A percentile compares a stretch with the other conserved stretches of the same genome.
These are phyloP conservation scores for Zizania latifolia DNA, from an alignment of 176 grass and related monocot genomes.

Conservation along the genomic window DNA sequence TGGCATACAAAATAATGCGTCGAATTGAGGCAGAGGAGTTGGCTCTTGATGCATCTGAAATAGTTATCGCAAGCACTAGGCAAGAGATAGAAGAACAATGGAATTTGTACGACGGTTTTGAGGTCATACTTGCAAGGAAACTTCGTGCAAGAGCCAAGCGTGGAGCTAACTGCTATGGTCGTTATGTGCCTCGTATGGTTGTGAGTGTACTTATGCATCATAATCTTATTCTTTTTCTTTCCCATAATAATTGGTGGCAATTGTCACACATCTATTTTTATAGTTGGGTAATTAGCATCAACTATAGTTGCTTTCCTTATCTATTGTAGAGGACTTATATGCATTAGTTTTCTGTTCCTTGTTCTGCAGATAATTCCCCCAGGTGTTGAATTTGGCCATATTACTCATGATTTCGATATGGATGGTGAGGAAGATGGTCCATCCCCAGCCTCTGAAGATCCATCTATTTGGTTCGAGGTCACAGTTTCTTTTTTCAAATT, in stretches of 20 bases:
- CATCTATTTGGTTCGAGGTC: conserved; percentile 83
- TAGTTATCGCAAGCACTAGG: conserved; percentile 76
- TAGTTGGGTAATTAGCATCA: neutral
- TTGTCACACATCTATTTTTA: neutral
- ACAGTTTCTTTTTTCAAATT: conserved; percentile 28
- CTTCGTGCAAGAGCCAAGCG: conserved; percentile 60
- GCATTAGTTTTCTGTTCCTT: conserved; percentile 16
- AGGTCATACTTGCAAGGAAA: conserved; percentile 69
- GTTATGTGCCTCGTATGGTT: conserved; percentile 81
- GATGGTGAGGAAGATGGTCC: conserved; percentile 57
- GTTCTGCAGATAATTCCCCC: conserved; percentile 69
- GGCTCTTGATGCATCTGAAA: conserved; percentile 74
- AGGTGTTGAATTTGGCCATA: conserved; percentile 73
- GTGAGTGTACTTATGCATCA: conserved; percentile 49
- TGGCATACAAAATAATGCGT: conserved; percentile 79
- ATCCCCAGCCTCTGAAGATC: conserved; percentile 55
- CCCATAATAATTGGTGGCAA: conserved; percentile 11
- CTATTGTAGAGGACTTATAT: conserved; percentile 21
- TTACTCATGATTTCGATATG: conserved; percentile 58
- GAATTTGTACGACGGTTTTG: conserved; percentile 86
- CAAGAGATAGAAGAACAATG: conserved; percentile 87
- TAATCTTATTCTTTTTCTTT: neutral
- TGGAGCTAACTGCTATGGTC: conserved; percentile 61
- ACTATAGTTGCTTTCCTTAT: conserved; percentile 23
- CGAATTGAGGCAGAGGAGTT: conserved; percentile 77